These are phyloP conservation scores for Penicillium canariense DNA, from an alignment of 495 filamentous ascomycete species.

Conservation along the genomic window DNA sequence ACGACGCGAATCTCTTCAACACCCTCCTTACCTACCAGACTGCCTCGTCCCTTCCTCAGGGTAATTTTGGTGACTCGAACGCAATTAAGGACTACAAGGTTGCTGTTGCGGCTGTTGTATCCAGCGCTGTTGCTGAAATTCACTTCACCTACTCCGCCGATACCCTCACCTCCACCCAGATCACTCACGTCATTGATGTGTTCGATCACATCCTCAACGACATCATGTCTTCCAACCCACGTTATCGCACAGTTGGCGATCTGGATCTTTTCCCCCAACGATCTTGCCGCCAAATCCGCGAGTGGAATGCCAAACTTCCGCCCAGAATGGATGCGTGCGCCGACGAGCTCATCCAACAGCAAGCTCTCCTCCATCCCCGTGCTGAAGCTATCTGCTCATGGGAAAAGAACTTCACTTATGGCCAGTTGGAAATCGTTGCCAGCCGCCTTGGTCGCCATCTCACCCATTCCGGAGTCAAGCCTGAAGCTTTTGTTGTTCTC, in stretches of 20 bases:
- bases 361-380: slow-evolving; percentile 29
- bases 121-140: slow-evolving; percentile 30
- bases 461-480: slow-evolving; percentile 40
- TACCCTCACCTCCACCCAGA: slow-evolving; percentile 33
- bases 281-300: slow-evolving; percentile 29
- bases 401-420: slow-evolving; percentile 50
- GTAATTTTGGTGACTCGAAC: not conserved
- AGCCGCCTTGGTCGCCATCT: slow-evolving; percentile 36
- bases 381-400: slow-evolving; percentile 45
- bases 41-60: slow-evolving; percentile 9
- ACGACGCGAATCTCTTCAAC: slow-evolving; percentile 48
- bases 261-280: slow-evolving; percentile 32
- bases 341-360: slow-evolving; percentile 48
- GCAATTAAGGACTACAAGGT: slow-evolving; percentile 50
- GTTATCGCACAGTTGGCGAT: slow-evolving; percentile 29
- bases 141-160: slow-evolving; percentile 41
- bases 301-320: slow-evolving; percentile 37
- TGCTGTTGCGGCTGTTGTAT: slow-evolving; percentile 57
- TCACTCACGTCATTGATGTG: slow-evolving; percentile 38
- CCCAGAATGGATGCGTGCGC: slow-evolving; percentile 40
- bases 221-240: slow-evolving; percentile 31
- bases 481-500: slow-evolving; percentile 49
- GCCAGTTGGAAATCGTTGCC: slow-evolving; percentile 40
- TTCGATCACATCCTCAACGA: slow-evolving; percentile 38
- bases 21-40: slow-evolving; percentile 44